Base-by-base conservation (phyloP, 2,329 filamentous ascomycete species). In the Orbilia oligospora region DNA sequence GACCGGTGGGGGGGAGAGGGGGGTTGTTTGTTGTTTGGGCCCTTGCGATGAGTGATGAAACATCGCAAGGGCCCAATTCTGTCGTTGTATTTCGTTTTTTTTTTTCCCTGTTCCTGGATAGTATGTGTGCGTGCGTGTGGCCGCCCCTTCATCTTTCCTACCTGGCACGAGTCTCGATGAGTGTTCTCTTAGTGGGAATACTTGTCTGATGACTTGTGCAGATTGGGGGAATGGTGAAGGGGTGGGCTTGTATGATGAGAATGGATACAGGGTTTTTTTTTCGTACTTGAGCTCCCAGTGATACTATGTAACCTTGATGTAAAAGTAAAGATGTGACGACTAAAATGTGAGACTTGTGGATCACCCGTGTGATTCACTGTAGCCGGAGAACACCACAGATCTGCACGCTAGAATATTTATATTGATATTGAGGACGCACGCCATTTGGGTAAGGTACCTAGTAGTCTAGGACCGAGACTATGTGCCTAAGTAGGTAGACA, bases 181-280 rank as follows among this genome's bases (percentile, higher is more conserved):
- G 27, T 56, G 27, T 24, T 36, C 51, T 20, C 51, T 36, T 36
- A 22, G 20, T 27, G 56, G 36, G 56, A 14, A n/a, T 44, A 24
- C 24, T 16, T 44, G n/a, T 46, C 56, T 63, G 24, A 20, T n/a
- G 51, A 33, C 51, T 18, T 36, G 27, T 33, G 51, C n/a, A 30
- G 27, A 33, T 6, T 10, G 27, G 51, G 51, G 16, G n/a, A 36
- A 12, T 1, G 10, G 14, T 8, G 10, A n/a, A 6, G 22, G 24
- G 18, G 22, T 53, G 8, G 22, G 22, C 6, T 5, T 10, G 22
- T 18, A 20, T 53, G 20, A 22, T 53, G 27, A 30, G 6, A 38
- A 38, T 38, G 20, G 49, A 30, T 30, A 16, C 10, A 27, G n/a
- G 49, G 18, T 53, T 33, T 30, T 30, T n/a, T 53, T 51, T 24